phyloP scores from a whole-genome alignment of 805 yeast genomes.

The Metschnikowia noctiluminum region DNA sequence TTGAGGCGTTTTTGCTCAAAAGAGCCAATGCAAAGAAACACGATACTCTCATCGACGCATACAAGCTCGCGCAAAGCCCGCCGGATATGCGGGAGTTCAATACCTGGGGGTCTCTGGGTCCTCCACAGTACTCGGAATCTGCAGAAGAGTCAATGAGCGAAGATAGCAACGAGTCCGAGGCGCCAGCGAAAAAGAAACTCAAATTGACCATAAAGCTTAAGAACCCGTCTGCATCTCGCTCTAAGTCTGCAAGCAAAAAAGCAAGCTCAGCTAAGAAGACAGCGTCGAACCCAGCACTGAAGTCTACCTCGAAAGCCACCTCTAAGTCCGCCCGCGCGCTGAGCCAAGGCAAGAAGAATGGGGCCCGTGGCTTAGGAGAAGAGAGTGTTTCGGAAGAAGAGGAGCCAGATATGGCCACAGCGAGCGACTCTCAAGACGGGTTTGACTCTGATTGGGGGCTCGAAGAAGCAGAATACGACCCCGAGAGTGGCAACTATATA shows the following conservation, averaged over 20 bases:
- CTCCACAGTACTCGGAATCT: slow-evolving; percentile 31
- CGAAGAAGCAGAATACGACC: slow-evolving; percentile 28
- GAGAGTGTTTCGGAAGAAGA: background rate
- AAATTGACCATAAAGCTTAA: slow-evolving; percentile 18
- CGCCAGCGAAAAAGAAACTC: slow-evolving; percentile 24
- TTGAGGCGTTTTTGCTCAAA: slow-evolving; percentile 34
- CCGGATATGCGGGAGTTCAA: slow-evolving; percentile 42
- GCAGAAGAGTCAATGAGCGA: slow-evolving; percentile 40
- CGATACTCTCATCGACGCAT: slow-evolving; percentile 48
- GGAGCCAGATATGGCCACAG: background rate
- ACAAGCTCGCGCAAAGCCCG: slow-evolving; percentile 48
- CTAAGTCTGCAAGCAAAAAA: slow-evolving; percentile 2
- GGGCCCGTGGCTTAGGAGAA: background rate
- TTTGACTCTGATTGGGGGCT: slow-evolving; percentile 42
- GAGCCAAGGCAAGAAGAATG: background rate
- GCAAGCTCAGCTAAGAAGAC: slow-evolving; percentile 15
- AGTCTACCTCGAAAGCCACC: slow-evolving; percentile 1
- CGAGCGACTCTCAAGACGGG: slow-evolving; percentile 4
- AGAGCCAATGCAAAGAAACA: slow-evolving; percentile 36
- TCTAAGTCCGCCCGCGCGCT: background rate
- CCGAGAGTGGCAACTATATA: slow-evolving; percentile 34
- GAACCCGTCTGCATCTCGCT: slow-evolving; percentile 3
- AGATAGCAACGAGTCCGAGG: slow-evolving; percentile 40
- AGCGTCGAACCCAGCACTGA: slow-evolving; percentile 6
- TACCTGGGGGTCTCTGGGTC: slow-evolving; percentile 39